Base-by-base conservation (phyloP, 2,329 filamentous ascomycete species). In the Pseudopyricularia javanii region DNA sequence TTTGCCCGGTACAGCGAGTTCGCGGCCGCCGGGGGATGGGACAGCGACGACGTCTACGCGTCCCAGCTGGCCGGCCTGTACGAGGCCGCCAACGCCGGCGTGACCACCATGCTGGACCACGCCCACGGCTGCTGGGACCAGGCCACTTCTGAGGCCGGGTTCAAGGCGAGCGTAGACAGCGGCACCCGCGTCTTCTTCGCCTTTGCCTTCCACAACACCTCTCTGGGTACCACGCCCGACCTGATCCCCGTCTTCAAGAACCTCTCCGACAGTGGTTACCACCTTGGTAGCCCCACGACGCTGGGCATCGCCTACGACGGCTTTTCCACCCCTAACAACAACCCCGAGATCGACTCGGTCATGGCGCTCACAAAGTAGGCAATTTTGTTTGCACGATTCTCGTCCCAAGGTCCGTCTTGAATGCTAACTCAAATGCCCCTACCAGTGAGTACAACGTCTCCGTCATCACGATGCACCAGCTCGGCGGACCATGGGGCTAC, bases 101-200 rank as follows among this genome's bases (percentile, higher is more conserved):
- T 77, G 9, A 80, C 76, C 0, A 74, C 74, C 0, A 67, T 68
- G 0, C 64, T 80, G 0, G 76, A 80, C 53, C 75, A 79, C 49
- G 75, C 76, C 1, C 74, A 75, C 34, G 67, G 74, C 28, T 76
- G 67, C 0, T 76, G 69, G 68, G 70, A 66, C 1, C 63, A 67
- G 9, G 68, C 68, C 1, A 68, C 66, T 0, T 60, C 71, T 0
- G 64, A 68, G 22, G 72, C 74, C 0, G 74, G 74, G 0, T 59
- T 76, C 2, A 66, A 70, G 4, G 75, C 70, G 0, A 70, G 68
- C 0, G 62, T 76, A 4, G 71, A 75, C 14, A 76, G 74, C 37
- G 70, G 74, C 3, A 72, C 70, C 0, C 63, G 74, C 0, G 70
- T 76, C 0, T 74, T 71, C 54, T 77, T 71, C 71, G 67, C 65